Percentiles rank a stretch among this genome's conserved stretches.
phyloP scores from a whole-genome alignment of 2,329 filamentous ascomycete species.

The Fusarium siculi region DNA sequence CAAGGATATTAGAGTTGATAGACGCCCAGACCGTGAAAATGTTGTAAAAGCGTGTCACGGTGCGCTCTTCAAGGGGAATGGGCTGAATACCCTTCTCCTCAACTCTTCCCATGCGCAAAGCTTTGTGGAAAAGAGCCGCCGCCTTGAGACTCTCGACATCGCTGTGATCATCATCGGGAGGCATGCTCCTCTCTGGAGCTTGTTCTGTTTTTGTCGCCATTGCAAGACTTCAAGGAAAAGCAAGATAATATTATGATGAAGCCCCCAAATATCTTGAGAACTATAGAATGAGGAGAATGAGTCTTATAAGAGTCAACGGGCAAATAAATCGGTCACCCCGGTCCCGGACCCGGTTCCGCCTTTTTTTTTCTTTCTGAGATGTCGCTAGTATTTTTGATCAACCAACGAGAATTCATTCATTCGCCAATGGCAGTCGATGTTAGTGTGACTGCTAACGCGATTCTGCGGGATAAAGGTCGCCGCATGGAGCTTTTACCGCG shows the following conservation, averaged over 20 bases:
- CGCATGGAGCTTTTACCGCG: slow-evolving; percentile 5
- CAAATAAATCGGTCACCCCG: slow-evolving; percentile 32
- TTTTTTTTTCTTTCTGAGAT: slow-evolving; percentile 17
- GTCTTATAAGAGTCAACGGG: slow-evolving; percentile 23
- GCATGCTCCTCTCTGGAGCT: slow-evolving; percentile 23
- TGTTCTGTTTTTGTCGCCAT: slow-evolving; percentile 23
- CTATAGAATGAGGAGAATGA: neutral
- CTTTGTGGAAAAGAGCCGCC: slow-evolving; percentile 45
- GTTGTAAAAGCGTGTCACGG: slow-evolving; percentile 54
- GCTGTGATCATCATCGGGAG: slow-evolving; percentile 42
- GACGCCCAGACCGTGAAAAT: slow-evolving; percentile 62
- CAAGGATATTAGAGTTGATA: slow-evolving; percentile 60
- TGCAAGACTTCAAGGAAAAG: neutral
- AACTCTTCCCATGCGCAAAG: slow-evolving; percentile 52
- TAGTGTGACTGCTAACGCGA: slow-evolving; percentile 19
- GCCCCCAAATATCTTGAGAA: neutral
- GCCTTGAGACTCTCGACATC: slow-evolving; percentile 43
- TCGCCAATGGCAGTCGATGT: slow-evolving; percentile 24
- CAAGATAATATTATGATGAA: no score
- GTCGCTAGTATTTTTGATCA: slow-evolving; percentile 10
- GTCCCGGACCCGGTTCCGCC: slow-evolving; percentile 33
- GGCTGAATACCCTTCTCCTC: slow-evolving; percentile 58
- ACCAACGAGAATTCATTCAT: slow-evolving; percentile 11
- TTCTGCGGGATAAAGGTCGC: slow-evolving; percentile 41
- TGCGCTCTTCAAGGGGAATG: slow-evolving; percentile 55